Evolutionary conservation across 2,329 filamentous ascomycete species (phyloP).

Genomic region (Diaporthe australafricana): DNA sequence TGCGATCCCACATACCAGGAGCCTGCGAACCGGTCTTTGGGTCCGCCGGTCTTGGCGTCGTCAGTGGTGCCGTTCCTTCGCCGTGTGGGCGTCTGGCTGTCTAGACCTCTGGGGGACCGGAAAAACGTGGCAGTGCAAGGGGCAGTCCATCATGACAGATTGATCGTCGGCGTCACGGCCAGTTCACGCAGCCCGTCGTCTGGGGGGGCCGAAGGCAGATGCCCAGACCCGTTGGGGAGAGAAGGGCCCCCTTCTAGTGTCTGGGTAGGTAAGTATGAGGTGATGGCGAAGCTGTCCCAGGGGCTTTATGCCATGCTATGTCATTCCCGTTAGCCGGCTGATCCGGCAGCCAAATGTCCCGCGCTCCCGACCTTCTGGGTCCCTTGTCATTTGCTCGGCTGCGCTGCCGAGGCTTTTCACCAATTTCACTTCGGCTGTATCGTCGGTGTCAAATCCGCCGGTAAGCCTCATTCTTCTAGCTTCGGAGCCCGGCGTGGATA

Average conservation of each 20-base stretch:
- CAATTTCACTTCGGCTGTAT: background rate
- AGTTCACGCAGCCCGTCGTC: background rate
- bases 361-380: background rate
- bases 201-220: background rate
- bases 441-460: conserved; percentile 5
- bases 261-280: background rate
- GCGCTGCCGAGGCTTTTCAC: conserved; percentile 1
- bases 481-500: background rate
- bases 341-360: background rate
- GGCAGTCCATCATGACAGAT: background rate
- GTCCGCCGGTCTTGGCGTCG: background rate
- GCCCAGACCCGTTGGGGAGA: background rate
- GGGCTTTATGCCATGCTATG: too few species aligned
- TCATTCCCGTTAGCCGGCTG: background rate
- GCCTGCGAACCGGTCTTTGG: conserved; percentile 1
- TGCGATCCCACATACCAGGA: background rate
- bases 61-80: background rate
- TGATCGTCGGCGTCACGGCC: background rate
- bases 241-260: background rate
- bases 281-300: background rate
- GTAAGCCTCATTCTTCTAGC: background rate
- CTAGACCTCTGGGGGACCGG: background rate
- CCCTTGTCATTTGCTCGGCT: conserved; percentile 10
- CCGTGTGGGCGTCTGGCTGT: too few species aligned
- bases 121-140: conserved; percentile 20